phyloP scores from a whole-genome alignment of 2,329 filamentous ascomycete genomes.

The Rachicladosporium sp. region DNA sequence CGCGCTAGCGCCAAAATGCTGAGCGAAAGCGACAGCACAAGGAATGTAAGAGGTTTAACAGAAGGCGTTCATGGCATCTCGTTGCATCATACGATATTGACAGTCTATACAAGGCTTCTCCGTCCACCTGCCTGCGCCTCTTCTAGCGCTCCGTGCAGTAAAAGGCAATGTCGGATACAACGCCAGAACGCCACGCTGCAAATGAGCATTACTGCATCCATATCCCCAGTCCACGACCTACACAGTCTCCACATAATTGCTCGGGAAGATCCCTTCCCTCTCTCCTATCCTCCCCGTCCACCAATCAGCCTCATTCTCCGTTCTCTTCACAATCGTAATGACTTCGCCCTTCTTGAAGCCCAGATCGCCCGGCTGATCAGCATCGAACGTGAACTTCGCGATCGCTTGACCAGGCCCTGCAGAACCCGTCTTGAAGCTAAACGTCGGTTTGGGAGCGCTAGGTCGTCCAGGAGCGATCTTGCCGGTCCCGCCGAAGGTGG shows the following conservation, averaged over 20 bases:
- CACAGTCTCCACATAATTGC: constrained; percentile 21
- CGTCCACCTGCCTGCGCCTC: no score
- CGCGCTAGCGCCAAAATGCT: no score
- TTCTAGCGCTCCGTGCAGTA: no score
- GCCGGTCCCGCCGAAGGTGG: constrained; percentile 30
- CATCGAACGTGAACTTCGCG: constrained; percentile 86
- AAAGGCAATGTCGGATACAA: no score
- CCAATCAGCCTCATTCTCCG: constrained; percentile 90
- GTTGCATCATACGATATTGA: no score
- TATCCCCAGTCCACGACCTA: no score
- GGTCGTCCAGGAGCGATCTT: constrained; percentile 63
- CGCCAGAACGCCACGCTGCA: no score
- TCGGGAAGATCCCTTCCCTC: constrained; percentile 79
- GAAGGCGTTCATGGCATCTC: no score
- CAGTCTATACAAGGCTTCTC: no score
- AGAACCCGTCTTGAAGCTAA: constrained; percentile 40
- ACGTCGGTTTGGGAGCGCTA: constrained; percentile 79
- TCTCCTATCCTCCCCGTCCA: constrained; percentile 88
- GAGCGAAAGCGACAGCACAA: no score
- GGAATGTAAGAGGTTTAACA: no score
- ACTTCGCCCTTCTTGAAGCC: constrained; percentile 96
- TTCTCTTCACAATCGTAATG: constrained; percentile 89
- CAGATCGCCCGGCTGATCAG: constrained; percentile 82
- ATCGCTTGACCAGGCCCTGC: constrained; percentile 63
- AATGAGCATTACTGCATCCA: no score